Conservation (phyloP, 306 rosid species). For the Prunus mira region DNA sequence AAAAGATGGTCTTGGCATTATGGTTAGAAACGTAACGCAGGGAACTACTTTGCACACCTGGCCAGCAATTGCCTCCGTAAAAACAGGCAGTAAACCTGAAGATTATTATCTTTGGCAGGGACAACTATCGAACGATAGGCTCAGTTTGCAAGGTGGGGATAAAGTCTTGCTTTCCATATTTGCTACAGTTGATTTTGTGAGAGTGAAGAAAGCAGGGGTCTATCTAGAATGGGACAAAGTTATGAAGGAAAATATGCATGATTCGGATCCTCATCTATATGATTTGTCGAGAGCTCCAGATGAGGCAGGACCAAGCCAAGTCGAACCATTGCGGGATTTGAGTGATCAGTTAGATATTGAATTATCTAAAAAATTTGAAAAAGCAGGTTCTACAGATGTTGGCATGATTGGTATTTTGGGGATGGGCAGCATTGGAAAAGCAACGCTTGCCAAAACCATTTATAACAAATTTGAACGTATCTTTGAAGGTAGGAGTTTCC, state of each 20-base stretch:
- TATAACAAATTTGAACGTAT: no score
- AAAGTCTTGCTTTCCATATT: neutral
- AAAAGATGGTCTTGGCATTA: neutral
- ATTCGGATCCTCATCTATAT: neutral
- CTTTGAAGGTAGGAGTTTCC: no score
- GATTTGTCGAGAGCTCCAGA: neutral
- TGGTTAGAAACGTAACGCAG: neutral
- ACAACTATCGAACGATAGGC: neutral
- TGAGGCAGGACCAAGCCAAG: neutral
- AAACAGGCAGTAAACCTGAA: neutral
- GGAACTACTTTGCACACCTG: neutral
- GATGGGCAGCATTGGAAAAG: no score
- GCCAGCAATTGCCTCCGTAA: neutral
- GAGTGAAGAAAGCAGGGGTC: neutral
- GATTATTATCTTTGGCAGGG: neutral
- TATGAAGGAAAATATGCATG: neutral
- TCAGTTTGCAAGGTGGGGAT: neutral
- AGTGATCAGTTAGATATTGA: no score
- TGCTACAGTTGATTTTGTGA: neutral
- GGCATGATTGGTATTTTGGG: no score
- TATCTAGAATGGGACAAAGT: neutral
- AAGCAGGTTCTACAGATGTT: no score
- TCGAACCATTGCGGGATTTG: no score
- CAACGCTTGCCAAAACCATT: no score
- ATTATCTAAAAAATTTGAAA: no score